Evolutionary conservation across 768 basidiomycete species (phyloP), one percentile per base, ranked within the genome.

Genomic region (Sarcodon aspratus): DNA sequence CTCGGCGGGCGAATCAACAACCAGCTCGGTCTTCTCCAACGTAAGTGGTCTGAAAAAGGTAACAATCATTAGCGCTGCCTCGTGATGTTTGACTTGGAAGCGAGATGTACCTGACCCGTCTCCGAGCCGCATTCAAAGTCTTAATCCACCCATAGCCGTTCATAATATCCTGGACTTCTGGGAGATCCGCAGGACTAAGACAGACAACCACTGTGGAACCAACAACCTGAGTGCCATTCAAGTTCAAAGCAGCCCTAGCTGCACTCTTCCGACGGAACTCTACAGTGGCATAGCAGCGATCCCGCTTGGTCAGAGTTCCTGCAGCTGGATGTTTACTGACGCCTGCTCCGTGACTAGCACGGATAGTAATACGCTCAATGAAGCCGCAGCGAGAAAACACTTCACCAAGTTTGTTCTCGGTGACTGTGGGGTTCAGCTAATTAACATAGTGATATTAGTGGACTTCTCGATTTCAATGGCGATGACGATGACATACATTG

Each of bases 251-350:
- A 42, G 55, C 63, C 18, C 50, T 54, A 2, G 69, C 71, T 34
- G 69, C 68, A 6, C 47, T 43, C 32, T 63, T 52, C 13, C 68
- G 60, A 0, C 45, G 55, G 52, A 80, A 82, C 15, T 69, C 60
- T 6, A 82, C 53, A 6, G 69, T 68, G 17, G 76, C 82, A 52
- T 82, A 82, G 34, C 45, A 7, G 9, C n/a, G 18, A 36, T 50
- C 47, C 10, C 21, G 52, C 36, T 10, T 36, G 44, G 12, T 17
- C 32, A 38, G 17, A 18, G 12, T 33, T 9, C 33, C 32, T 9
- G 48, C 48, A 13, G 35, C 50, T 3, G 47, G 44, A 15, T 9
- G 38, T 17, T n/a, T 15, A 31, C 55, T 42, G 9, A 42, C 9
- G 27, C 9, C 54, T 17, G 46, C 52, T 12, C 62, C 59, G 48